These are phyloP conservation scores for Phytophthora syringae DNA, from an alignment of 352 stramenopile species.

Conservation along the genomic window DNA sequence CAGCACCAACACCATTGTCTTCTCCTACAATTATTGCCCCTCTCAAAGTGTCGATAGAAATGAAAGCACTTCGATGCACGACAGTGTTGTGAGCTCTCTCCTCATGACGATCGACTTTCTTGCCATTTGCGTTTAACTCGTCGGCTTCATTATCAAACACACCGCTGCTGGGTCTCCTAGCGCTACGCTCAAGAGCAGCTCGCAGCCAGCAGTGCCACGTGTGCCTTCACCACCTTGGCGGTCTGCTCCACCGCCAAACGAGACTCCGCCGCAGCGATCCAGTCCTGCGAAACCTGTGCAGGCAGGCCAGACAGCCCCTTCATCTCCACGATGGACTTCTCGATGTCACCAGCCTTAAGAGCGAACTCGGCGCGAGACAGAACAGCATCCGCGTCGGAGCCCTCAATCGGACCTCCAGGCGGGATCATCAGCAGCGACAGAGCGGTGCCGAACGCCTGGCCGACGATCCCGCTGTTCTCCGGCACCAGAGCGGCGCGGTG, in stretches of 20 bases:
- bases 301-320: conserved; percentile 70
- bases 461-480: conserved; percentile 70
- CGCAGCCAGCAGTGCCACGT: conserved; percentile 79
- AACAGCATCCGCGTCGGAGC: conserved; percentile 71
- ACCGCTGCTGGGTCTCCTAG: too few species aligned
- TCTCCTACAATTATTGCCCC: too few species aligned
- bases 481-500: conserved; percentile 74
- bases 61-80: background rate
- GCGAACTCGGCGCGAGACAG: conserved; percentile 85
- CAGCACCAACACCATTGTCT: background rate
- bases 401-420: conserved; percentile 78
- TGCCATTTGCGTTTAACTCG: conserved; percentile 35
- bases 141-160: conserved; percentile 36
- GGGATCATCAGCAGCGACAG: conserved; percentile 82
- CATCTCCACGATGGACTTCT: conserved; percentile 74
- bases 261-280: conserved; percentile 74
- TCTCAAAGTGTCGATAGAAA: too few species aligned
- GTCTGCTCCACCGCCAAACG: conserved; percentile 85
- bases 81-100: conserved; percentile 14
- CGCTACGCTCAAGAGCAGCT: conserved; percentile 69
- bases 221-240: conserved; percentile 83
- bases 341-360: conserved; percentile 82
- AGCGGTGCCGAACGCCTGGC: conserved; percentile 73
- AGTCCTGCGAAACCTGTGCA: conserved; percentile 77
- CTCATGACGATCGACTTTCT: conserved; percentile 1